Evolutionary conservation across 306 rosid genomes (phyloP).

Genomic region (Malus asiatica): DNA sequence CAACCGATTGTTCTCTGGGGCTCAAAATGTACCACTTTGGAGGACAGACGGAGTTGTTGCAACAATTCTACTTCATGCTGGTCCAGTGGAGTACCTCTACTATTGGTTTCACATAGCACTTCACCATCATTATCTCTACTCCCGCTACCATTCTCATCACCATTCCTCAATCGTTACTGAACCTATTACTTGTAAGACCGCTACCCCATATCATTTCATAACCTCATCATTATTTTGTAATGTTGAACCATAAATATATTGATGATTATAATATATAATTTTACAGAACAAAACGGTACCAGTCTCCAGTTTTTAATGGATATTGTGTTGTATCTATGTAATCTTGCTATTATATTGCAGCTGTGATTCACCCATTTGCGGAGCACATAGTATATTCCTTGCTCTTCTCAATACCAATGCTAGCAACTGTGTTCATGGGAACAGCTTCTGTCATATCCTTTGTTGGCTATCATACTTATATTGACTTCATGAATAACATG

Average conservation of each 20-base stretch:
- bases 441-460: slow-evolving; percentile 4
- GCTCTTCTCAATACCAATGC: slow-evolving; percentile 26
- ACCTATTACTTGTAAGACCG: slow-evolving; percentile 39
- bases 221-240: too few relatives aligned
- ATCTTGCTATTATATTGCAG: slow-evolving; percentile 14
- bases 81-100: slow-evolving; percentile 36
- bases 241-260: too few relatives aligned
- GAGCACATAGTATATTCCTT: slow-evolving; percentile 28
- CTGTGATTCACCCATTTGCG: slow-evolving; percentile 48
- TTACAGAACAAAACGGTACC: too few relatives aligned
- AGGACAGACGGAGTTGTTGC: slow-evolving; percentile 24
- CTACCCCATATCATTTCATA: not conserved
- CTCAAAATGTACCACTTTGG: slow-evolving; percentile 16
- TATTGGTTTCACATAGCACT: slow-evolving; percentile 54
- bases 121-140: slow-evolving; percentile 44
- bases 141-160: slow-evolving; percentile 49
- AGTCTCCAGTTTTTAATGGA: too few relatives aligned
- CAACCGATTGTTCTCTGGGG: not conserved
- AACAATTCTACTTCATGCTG: slow-evolving; percentile 24
- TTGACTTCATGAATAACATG: slow-evolving; percentile 46
- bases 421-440: not conserved
- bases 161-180: slow-evolving; percentile 49
- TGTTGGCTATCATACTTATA: slow-evolving; percentile 2
- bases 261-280: too few relatives aligned
- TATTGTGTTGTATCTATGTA: not conserved